These are phyloP conservation scores for Gynostemma pentaphyllum DNA, from an alignment of 306 rosid genomes.

Conservation along the genomic window DNA sequence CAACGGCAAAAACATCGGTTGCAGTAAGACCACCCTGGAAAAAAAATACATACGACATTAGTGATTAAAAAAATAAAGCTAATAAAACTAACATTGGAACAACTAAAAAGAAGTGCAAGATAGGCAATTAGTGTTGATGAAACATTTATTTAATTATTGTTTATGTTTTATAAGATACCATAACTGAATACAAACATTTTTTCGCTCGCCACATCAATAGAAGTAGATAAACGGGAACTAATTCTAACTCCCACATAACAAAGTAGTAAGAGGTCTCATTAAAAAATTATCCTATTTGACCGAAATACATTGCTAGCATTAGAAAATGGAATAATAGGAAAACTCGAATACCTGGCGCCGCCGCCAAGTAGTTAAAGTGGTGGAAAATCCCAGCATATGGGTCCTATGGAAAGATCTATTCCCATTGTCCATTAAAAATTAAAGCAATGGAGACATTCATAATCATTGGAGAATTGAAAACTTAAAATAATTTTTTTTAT, in stretches of 20 bases:
- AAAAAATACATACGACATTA: conserved; percentile 16
- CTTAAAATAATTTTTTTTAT: too few species aligned
- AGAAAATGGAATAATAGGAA: neutral
- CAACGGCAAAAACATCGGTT: conserved; percentile 93
- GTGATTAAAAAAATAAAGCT: neutral
- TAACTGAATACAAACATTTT: neutral
- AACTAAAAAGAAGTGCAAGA: neutral
- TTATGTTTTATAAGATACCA: too few species aligned
- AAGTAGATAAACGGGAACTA: neutral
- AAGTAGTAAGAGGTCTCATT: neutral
- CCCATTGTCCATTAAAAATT: too few species aligned
- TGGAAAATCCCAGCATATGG: too few species aligned
- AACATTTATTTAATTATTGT: too few species aligned
- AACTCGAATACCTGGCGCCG: too few species aligned
- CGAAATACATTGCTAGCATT: neutral
- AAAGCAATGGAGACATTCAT: too few species aligned
- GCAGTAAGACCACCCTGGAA: conserved; percentile 98
- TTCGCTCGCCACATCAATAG: neutral
- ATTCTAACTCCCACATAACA: neutral
- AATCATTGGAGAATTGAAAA: too few species aligned
- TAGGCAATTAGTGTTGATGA: neutral
- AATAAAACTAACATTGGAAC: neutral
- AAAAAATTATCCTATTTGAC: neutral
- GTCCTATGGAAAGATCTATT: too few species aligned
- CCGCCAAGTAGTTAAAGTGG: too few species aligned